Percentiles rank a stretch among this genome's conserved stretches.
Conservation (phyloP, 208 protist species). For the Trypanosoma cruzi region DNA sequence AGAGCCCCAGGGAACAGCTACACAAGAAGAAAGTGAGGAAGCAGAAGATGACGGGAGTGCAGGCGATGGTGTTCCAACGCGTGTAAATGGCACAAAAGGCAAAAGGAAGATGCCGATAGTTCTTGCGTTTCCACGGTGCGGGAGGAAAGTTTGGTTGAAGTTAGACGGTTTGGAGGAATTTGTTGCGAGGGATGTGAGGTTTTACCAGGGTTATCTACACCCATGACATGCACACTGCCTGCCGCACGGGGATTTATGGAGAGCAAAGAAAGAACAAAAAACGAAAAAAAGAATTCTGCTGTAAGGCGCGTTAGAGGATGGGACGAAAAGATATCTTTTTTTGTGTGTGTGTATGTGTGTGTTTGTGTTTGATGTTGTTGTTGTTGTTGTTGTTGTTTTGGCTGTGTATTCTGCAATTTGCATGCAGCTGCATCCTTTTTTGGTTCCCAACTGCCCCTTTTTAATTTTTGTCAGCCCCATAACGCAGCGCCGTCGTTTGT, state of each 20-base stretch:
- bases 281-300: not conserved
- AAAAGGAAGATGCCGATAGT: not conserved
- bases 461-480: not conserved
- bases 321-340: too few relatives aligned
- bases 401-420: not conserved
- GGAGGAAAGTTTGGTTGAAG: constrained; percentile 34
- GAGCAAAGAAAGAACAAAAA: not conserved
- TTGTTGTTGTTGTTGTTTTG: constrained; percentile 2
- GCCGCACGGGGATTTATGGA: not conserved
- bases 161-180: constrained; percentile 45
- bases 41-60: not conserved
- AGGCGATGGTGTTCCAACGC: not conserved
- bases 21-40: not conserved
- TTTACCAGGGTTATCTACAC: constrained; percentile 7
- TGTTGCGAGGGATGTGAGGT: constrained; percentile 24
- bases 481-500: not conserved
- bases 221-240: not conserved
- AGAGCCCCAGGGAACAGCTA: not conserved
- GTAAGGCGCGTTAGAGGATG: too few relatives aligned
- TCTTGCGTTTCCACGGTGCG: constrained; percentile 21
- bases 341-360: constrained; percentile 11
- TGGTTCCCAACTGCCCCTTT: not conserved
- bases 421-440: constrained; percentile 7
- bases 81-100: not conserved
- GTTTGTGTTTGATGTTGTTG: constrained; percentile 9